A percentile compares a stretch with the other conserved stretches of the same genome.
phyloP scores from a whole-genome alignment of 805 yeast species.

The Danielia oregonensis region DNA sequence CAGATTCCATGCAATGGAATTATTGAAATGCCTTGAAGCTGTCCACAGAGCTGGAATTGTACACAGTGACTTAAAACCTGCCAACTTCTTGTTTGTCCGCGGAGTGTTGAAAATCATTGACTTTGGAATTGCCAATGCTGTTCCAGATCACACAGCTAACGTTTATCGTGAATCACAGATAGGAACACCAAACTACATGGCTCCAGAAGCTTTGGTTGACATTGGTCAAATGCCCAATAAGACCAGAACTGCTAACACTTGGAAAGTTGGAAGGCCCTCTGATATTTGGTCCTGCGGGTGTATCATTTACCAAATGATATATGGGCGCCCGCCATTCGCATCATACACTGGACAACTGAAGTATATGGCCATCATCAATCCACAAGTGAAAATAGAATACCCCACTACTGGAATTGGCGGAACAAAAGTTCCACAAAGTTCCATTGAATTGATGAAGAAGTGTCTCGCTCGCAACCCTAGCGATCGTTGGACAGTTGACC shows the following conservation, averaged over 20 bases:
- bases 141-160: constrained; percentile 88
- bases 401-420: constrained; percentile 62
- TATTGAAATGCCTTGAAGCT: constrained; percentile 76
- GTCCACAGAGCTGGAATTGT: constrained; percentile 88
- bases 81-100: constrained; percentile 69
- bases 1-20: constrained; percentile 71
- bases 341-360: constrained; percentile 71
- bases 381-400: constrained; percentile 65
- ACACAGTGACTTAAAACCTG: constrained; percentile 73
- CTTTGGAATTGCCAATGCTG: constrained; percentile 93
- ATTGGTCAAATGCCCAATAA: constrained; percentile 26
- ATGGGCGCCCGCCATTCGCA: constrained; percentile 90
- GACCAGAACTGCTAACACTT: constrained; percentile 21
- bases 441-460: constrained; percentile 64
- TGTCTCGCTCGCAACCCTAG: constrained; percentile 72
- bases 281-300: constrained; percentile 99
- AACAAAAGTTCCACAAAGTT: constrained; percentile 61
- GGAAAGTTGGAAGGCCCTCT: constrained; percentile 91
- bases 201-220: constrained; percentile 88
- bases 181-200: constrained; percentile 97
- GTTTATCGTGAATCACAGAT: constrained; percentile 86
- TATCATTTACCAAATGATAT: constrained; percentile 90
- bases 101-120: constrained; percentile 87
- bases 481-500: constrained; percentile 59
- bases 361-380: constrained; percentile 80